Evolutionary conservation across 140 eudicot species (phyloP).

Genomic region (Anethum foeniculum): DNA sequence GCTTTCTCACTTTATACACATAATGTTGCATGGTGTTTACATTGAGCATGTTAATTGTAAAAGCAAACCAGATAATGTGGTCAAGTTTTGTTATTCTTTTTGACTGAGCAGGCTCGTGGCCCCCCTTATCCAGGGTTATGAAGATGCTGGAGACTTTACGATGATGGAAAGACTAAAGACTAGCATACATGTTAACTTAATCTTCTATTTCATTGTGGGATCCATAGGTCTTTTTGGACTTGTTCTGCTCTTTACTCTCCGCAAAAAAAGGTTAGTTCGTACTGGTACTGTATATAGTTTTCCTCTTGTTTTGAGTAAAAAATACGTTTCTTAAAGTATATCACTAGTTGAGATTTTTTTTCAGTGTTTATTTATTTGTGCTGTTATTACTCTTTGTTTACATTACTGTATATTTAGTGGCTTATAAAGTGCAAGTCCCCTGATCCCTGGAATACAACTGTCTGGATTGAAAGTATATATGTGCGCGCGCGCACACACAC

Average conservation of each 20-base stretch:
- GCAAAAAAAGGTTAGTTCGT: constrained; percentile 43
- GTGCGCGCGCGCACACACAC: neutral
- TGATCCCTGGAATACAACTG: neutral
- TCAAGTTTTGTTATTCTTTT: constrained; percentile 12
- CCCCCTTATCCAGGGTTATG: constrained; percentile 88
- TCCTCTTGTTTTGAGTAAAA: neutral
- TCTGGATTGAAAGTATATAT: neutral
- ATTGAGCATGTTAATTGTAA: constrained; percentile 4
- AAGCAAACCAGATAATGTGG: neutral
- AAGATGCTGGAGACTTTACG: constrained; percentile 92
- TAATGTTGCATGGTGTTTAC: neutral
- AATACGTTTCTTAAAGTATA: neutral
- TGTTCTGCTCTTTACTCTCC: constrained; percentile 52
- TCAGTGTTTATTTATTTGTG: no score
- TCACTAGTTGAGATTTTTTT: neutral
- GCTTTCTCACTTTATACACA: neutral
- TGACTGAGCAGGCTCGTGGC: constrained; percentile 66
- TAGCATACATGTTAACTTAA: constrained; percentile 70
- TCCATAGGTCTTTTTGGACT: constrained; percentile 68
- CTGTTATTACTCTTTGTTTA: neutral
- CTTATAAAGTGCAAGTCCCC: neutral
- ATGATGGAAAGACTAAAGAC: constrained; percentile 68
- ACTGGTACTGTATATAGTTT: neutral
- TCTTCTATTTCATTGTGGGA: constrained; percentile 75
- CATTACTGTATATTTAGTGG: neutral